These are phyloP conservation scores for Thraustochytrium sp. DNA, from an alignment of 352 stramenopile species.

Conservation along the genomic window DNA sequence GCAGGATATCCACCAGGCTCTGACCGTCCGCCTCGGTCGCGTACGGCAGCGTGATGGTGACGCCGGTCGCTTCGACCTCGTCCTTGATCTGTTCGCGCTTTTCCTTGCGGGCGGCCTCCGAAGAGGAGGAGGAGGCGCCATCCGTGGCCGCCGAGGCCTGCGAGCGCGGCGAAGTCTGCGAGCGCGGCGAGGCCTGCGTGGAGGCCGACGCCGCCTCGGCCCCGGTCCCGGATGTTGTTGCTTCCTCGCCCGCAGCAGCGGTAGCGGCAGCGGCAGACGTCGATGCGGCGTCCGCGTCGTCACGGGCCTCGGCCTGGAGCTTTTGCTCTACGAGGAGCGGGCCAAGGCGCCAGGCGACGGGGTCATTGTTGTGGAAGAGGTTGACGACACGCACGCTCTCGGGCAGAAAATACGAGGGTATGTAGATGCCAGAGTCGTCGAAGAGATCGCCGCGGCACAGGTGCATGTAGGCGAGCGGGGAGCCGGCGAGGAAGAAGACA, in stretches of 20 bases:
- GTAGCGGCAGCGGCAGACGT: not conserved
- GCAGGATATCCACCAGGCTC: constrained; percentile 21
- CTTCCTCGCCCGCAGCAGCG: not conserved
- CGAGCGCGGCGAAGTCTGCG: too few species aligned
- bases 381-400: constrained; percentile 70
- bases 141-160: too few species aligned
- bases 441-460: constrained; percentile 69
- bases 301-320: constrained; percentile 1
- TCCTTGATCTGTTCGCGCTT: not conserved
- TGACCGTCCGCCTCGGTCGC: not conserved
- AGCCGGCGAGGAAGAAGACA: constrained; percentile 75
- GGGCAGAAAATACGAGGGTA: constrained; percentile 67
- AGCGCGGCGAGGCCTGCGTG: too few species aligned
- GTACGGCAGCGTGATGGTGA: not conserved
- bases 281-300: not conserved
- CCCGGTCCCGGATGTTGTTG: constrained; percentile 51
- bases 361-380: constrained; percentile 82
- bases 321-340: constrained; percentile 65
- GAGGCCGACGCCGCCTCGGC: too few species aligned
- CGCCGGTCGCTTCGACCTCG: not conserved
- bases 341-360: constrained; percentile 79
- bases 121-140: constrained; percentile 48
- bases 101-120: too few species aligned
- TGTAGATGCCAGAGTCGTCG: constrained; percentile 67
- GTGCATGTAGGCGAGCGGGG: constrained; percentile 11